phyloP scores from a whole-genome alignment of 164 flowering plant genomes.

The Tetrastigma voinierianum region DNA sequence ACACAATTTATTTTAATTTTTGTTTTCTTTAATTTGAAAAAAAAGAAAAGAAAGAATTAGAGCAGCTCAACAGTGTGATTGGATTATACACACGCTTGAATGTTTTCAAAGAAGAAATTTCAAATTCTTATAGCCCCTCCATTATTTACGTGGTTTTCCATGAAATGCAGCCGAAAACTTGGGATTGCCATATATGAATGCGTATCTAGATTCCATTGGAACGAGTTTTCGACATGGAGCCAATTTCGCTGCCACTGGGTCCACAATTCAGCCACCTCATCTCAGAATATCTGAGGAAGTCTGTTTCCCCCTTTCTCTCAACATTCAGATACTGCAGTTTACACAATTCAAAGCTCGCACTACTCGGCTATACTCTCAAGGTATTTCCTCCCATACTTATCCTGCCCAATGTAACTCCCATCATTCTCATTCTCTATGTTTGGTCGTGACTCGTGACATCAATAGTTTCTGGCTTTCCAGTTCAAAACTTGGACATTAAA shows the following conservation, averaged over 20 bases:
- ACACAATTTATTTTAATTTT: too few relatives aligned
- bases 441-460: background rate
- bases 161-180: conserved; percentile 14
- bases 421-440: background rate
- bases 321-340: conserved; percentile 19
- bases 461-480: conserved; percentile 6
- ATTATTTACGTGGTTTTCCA: too few relatives aligned
- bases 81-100: too few relatives aligned
- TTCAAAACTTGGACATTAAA: background rate
- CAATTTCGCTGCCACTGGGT: conserved; percentile 18
- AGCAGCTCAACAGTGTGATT: too few relatives aligned
- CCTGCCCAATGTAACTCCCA: background rate
- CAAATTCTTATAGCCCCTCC: too few relatives aligned
- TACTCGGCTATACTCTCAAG: conserved; percentile 4
- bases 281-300: conserved; percentile 3
- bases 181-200: conserved; percentile 15
- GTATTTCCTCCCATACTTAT: conserved; percentile 4
- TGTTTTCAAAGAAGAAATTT: too few relatives aligned
- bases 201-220: conserved; percentile 17
- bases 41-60: too few relatives aligned
- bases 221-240: conserved; percentile 13
- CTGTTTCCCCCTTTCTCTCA: conserved; percentile 17
- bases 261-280: conserved; percentile 14
- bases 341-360: conserved; percentile 17
- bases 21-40: too few relatives aligned